Conservation (phyloP, 2,329 filamentous ascomycete species). For the Aspergillus fumigatus region DNA sequence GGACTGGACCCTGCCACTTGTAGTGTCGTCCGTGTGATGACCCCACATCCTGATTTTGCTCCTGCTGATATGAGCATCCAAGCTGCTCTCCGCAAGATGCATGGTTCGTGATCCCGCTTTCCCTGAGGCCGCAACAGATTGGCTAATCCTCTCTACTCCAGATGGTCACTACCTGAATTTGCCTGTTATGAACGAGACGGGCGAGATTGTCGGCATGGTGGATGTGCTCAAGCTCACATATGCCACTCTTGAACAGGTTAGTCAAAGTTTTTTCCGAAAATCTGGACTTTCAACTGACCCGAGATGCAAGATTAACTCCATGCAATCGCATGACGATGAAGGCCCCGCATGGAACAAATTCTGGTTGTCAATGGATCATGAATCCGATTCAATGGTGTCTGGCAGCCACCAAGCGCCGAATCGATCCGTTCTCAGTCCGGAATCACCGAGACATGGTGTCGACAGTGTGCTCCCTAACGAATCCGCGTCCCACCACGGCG, state of each 20-base stretch:
- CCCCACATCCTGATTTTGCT: slow-evolving; percentile 96
- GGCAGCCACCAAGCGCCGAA: slow-evolving; percentile 71
- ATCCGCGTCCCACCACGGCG: slow-evolving; percentile 89
- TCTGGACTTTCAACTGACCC: neutral
- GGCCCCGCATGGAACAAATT: slow-evolving; percentile 99
- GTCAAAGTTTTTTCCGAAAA: slow-evolving; percentile 11
- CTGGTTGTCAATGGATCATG: slow-evolving; percentile 92
- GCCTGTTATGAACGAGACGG: slow-evolving; percentile 94
- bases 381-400: slow-evolving; percentile 94
- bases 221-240: slow-evolving; percentile 98
- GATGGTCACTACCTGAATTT: slow-evolving; percentile 98
- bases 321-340: slow-evolving; percentile 82
- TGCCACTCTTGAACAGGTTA: slow-evolving; percentile 90
- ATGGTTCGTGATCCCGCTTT: slow-evolving; percentile 59
- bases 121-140: neutral
- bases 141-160: slow-evolving; percentile 33
- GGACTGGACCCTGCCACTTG: slow-evolving; percentile 90
- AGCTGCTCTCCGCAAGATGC: slow-evolving; percentile 97
- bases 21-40: slow-evolving; percentile 98
- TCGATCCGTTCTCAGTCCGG: slow-evolving; percentile 78
- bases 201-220: slow-evolving; percentile 99
- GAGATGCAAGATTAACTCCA: slow-evolving; percentile 71
- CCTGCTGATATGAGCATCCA: slow-evolving; percentile 99
- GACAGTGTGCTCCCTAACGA: slow-evolving; percentile 90
- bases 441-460: slow-evolving; percentile 56